A percentile compares a stretch with the other conserved stretches of the same genome.
Conservation (phyloP, 139 green algal genomes). For the Micromonas commoda region DNA sequence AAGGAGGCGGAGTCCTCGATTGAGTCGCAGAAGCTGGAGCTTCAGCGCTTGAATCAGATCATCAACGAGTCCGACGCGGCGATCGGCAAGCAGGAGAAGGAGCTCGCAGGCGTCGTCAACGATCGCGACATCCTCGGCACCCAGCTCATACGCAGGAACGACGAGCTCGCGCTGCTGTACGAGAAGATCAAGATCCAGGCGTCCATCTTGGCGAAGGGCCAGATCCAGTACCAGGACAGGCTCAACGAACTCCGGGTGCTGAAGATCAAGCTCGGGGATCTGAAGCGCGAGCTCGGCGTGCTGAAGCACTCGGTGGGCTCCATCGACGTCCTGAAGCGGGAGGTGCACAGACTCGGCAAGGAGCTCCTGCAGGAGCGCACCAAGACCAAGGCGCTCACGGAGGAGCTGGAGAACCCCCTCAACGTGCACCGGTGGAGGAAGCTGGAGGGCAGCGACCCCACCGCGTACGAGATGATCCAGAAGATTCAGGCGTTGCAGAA, state of each 20-base stretch:
- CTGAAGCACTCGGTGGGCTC: conserved; percentile 67
- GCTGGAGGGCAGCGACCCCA: conserved; percentile 82
- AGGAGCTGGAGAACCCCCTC: conserved; percentile 90
- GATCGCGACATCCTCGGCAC: conserved; percentile 81
- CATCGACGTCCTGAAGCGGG: conserved; percentile 79
- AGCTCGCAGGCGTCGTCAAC: conserved; percentile 78
- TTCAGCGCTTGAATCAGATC: conserved; percentile 75
- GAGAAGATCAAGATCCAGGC: conserved; percentile 93
- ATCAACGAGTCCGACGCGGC: conserved; percentile 68
- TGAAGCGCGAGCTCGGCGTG: conserved; percentile 74
- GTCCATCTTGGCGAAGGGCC: conserved; percentile 66
- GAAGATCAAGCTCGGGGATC: conserved; percentile 74
- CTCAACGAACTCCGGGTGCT: conserved; percentile 81
- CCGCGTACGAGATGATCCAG: conserved; percentile 87
- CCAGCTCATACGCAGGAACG: conserved; percentile 79
- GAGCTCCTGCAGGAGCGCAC: conserved; percentile 69
- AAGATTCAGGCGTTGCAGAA: conserved; percentile 92
- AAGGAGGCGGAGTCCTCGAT: conserved; percentile 71
- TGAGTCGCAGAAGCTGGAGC: conserved; percentile 53
- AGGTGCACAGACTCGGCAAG: conserved; percentile 75
- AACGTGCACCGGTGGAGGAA: conserved; percentile 87
- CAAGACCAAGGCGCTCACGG: conserved; percentile 71
- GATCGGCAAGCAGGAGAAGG: conserved; percentile 67
- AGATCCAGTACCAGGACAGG: conserved; percentile 77
- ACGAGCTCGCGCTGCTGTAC: conserved; percentile 88